These are phyloP conservation scores for Cetradonia linearis DNA, from an alignment of 495 filamentous ascomycete species.

Conservation along the genomic window DNA sequence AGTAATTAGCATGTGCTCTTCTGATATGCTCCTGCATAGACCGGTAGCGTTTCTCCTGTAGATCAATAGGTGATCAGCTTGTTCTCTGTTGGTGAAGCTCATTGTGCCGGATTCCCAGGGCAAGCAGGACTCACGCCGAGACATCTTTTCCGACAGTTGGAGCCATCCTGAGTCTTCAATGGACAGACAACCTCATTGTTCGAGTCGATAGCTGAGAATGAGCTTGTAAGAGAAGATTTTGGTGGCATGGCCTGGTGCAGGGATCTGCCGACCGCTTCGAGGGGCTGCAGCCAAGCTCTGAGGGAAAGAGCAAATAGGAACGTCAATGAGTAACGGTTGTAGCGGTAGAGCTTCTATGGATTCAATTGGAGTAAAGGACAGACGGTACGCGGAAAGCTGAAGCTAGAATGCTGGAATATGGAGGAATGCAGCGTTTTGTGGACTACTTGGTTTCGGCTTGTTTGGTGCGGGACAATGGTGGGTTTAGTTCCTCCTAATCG, in stretches of 20 bases:
- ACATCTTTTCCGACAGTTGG: conserved; percentile 95
- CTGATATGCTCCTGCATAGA: conserved; percentile 99
- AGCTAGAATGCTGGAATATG: conserved; percentile 8
- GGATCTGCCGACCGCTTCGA: conserved; percentile 8
- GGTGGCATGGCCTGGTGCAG: conserved; percentile 55
- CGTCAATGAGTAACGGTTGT: neutral
- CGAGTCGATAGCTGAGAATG: conserved; percentile 83
- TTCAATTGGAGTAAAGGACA: conserved; percentile 17
- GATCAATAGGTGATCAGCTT: conserved; percentile 19
- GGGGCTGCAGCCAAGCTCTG: conserved; percentile 15
- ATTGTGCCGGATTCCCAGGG: conserved; percentile 1
- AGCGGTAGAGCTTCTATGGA: neutral
- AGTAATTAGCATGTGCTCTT: conserved; percentile 92
- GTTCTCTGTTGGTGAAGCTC: neutral
- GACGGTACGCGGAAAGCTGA: conserved; percentile 5
- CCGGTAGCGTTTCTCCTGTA: conserved; percentile 90
- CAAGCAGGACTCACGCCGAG: conserved; percentile 66
- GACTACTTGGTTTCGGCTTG: conserved; percentile 2
- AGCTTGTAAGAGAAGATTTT: conserved; percentile 74
- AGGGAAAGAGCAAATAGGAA: neutral
- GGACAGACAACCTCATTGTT: conserved; percentile 97
- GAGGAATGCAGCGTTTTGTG: conserved; percentile 7
- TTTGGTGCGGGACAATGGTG: conserved; percentile 9
- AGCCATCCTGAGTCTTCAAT: conserved; percentile 89
- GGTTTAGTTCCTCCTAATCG: conserved; percentile 6